Conservation (phyloP, 306 rosid species). For the Delonix regia region DNA sequence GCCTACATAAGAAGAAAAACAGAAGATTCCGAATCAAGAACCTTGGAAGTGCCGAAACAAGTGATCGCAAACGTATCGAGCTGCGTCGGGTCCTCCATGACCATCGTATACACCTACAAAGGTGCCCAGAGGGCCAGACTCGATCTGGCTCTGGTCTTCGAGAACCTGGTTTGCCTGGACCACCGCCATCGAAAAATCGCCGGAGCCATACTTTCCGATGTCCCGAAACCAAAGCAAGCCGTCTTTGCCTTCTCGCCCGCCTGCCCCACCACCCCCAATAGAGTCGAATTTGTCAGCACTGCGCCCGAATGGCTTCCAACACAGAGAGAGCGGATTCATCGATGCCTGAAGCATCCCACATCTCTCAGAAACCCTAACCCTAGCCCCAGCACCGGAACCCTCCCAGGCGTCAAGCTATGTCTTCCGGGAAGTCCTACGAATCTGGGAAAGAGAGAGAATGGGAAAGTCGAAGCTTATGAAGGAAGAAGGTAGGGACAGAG, state of each 20-base stretch:
- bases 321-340: constrained; percentile 83
- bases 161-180: constrained; percentile 90
- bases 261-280: constrained; percentile 40
- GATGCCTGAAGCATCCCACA: constrained; percentile 91
- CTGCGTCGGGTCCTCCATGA: constrained; percentile 82
- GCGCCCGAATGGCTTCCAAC: constrained; percentile 81
- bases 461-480: constrained; percentile 12
- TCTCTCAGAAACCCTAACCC: constrained; percentile 80
- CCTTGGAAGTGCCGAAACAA: constrained; percentile 78
- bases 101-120: constrained; percentile 92
- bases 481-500: too few relatives aligned
- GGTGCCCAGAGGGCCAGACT: constrained; percentile 84
- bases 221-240: constrained; percentile 79
- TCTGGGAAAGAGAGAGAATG: constrained; percentile 13
- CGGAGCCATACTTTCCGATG: constrained; percentile 63
- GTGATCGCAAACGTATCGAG: constrained; percentile 84
- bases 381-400: constrained; percentile 43
- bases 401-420: background rate
- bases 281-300: constrained; percentile 42
- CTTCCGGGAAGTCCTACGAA: constrained; percentile 13
- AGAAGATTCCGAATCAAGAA: constrained; percentile 35
- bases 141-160: constrained; percentile 88
- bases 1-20: background rate
- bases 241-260: constrained; percentile 63
- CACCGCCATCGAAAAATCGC: constrained; percentile 87